Conservation (phyloP, 1,139 yeast species). For the Nakaseomyces sp. region DNA sequence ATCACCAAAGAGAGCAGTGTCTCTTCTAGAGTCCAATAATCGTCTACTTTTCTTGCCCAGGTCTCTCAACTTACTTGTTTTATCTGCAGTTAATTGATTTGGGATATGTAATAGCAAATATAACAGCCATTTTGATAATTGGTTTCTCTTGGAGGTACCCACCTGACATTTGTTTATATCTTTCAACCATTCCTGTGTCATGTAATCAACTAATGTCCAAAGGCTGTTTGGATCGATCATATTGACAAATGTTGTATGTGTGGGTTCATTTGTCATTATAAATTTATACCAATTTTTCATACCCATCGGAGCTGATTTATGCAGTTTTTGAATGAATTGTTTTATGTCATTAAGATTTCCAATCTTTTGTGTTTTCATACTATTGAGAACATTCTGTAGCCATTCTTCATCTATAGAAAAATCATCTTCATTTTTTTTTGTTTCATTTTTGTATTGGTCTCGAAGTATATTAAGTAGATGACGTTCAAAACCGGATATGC, state of each 20-base stretch:
- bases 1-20: not conserved
- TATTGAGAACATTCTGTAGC: slow-evolving; percentile 14
- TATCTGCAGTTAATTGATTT: slow-evolving; percentile 19
- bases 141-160: slow-evolving; percentile 7
- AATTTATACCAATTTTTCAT: slow-evolving; percentile 22
- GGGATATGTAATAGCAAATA: slow-evolving; percentile 25
- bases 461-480: slow-evolving; percentile 16
- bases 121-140: slow-evolving; percentile 23
- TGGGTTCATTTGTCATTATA: slow-evolving; percentile 20
- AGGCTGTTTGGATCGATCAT: slow-evolving; percentile 15
- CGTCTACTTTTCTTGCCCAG: slow-evolving; percentile 24
- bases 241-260: slow-evolving; percentile 14
- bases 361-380: slow-evolving; percentile 10
- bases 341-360: slow-evolving; percentile 12
- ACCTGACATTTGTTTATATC: slow-evolving; percentile 16
- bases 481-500: slow-evolving; percentile 9
- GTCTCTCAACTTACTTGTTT: slow-evolving; percentile 22
- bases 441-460: slow-evolving; percentile 8
- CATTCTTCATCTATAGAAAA: slow-evolving; percentile 23
- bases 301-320: slow-evolving; percentile 13
- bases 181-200: slow-evolving; percentile 24
- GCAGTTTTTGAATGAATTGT: slow-evolving; percentile 9
- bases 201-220: slow-evolving; percentile 23
- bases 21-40: not conserved
- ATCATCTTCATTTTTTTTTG: slow-evolving; percentile 7